Evolutionary conservation across 1,284 basidiomycete species (phyloP), one percentile per base, ranked within the genome.

Genomic region (Rhodofomes roseus): DNA sequence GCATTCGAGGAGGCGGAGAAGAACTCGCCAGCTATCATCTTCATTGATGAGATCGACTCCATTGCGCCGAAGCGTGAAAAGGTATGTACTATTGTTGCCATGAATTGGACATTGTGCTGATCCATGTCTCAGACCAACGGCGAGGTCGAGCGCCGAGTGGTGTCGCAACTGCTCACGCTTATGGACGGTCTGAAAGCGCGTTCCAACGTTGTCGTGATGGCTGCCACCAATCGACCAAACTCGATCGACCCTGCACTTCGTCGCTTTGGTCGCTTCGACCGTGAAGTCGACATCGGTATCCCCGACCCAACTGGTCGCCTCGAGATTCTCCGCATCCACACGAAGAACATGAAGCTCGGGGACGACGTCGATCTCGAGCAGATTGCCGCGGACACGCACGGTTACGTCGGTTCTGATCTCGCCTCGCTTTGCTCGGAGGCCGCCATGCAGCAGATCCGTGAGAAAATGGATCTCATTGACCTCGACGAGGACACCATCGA

Each of bases 11-110:
- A 98, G 79, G 96, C 97, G 5, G 96, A 99, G 80, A 98, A 98
- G 85, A 98, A 98, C 79, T 95, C 94, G n/a, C 96, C 96, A 25
- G 92, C 96, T 40, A 99, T 99, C 80, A 99, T 99, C 79, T 99
- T 99, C 81, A 97, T 97, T 71, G 96, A 99, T 77, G 96, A 99
- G 79, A 93, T 99, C 67, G 97, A 99, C 74, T 97, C 96, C 0
- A 99, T 99, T 69, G 97, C 96, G 16, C 97, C 97, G 31, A 99
- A 99, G 81, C 94, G 96, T 85, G 96, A 99, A 80, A 98, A 99
- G 86, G 89, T 87, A 59, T 23, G 79, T 71, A 12, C 36, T 53
- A 8, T n/a, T 59, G 31, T 5, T 34, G 11, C 11, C 31, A 5
- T 43, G 46, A 54, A 54, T 36, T 41, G 44, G 27, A 43, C n/a